Conservation (phyloP, 805 yeast species). For the Phaffomyces antillensis region DNA sequence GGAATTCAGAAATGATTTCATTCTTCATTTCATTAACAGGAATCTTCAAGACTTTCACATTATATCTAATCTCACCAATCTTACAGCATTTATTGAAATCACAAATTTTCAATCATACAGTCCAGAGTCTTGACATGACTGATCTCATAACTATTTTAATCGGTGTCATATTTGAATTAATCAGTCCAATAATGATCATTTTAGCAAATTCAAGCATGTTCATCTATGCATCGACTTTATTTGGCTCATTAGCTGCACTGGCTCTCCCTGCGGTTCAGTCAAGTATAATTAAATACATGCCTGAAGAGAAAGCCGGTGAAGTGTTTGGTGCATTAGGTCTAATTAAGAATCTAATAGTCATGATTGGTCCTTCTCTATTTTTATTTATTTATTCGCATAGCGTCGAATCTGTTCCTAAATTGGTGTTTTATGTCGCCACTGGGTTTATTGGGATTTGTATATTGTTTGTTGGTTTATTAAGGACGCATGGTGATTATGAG, state of each 20-base stretch:
- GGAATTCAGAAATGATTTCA: constrained; percentile 52
- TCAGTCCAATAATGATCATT: constrained; percentile 31
- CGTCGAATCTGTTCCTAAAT: constrained; percentile 30
- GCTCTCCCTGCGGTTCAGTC: constrained; percentile 54
- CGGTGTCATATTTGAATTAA: constrained; percentile 29
- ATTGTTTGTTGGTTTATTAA: not conserved
- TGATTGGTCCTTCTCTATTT: constrained; percentile 43
- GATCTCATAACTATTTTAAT: constrained; percentile 35
- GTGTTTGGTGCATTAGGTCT: constrained; percentile 65
- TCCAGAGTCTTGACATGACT: constrained; percentile 41
- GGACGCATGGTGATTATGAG: constrained; percentile 7
- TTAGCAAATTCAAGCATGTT: constrained; percentile 23
- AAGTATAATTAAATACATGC: constrained; percentile 52
- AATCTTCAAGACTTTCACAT: constrained; percentile 38
- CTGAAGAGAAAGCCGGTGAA: constrained; percentile 57
- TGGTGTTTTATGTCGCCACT: constrained; percentile 28
- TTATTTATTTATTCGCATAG: constrained; percentile 42
- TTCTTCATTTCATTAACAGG: constrained; percentile 47
- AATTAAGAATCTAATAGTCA: constrained; percentile 41
- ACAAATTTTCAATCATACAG: constrained; percentile 27
- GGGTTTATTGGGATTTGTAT: constrained; percentile 1
- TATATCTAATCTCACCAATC: constrained; percentile 48
- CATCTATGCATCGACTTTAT: constrained; percentile 28
- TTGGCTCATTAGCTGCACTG: constrained; percentile 43
- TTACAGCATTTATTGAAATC: constrained; percentile 31